Conservation (phyloP, 1,284 basidiomycete species). For the Heliocybe sulcata region DNA sequence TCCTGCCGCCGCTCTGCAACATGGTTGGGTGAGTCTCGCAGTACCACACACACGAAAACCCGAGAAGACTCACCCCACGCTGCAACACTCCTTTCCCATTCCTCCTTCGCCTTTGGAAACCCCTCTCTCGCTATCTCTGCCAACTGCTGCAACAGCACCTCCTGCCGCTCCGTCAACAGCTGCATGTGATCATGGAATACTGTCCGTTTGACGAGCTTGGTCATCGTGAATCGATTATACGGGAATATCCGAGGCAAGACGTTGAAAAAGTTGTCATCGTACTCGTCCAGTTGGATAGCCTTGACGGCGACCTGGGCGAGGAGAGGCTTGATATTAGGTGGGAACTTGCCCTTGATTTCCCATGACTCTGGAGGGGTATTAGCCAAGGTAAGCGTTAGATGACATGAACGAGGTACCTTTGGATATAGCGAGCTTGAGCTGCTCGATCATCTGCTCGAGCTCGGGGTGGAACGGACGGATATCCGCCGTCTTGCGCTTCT, state of each 20-base stretch:
- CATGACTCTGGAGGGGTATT: conserved; percentile 42
- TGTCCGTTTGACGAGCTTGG: conserved; percentile 77
- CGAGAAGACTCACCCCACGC: conserved; percentile 48
- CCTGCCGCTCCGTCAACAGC: conserved; percentile 56
- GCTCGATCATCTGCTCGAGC: conserved; percentile 55
- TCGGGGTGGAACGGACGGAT: conserved; percentile 60
- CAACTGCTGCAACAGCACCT: conserved; percentile 55
- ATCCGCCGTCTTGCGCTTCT: conserved; percentile 58
- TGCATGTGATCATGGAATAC: conserved; percentile 64
- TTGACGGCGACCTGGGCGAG: conserved; percentile 68
- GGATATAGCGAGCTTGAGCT: conserved; percentile 54
- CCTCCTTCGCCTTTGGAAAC: conserved; percentile 61
- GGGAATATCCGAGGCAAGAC: conserved; percentile 84
- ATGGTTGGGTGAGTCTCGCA: neutral
- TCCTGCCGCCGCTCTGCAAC: conserved; percentile 55
- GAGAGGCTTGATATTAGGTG: conserved; percentile 69
- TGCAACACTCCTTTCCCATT: conserved; percentile 59
- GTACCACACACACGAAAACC: neutral
- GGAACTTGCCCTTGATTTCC: conserved; percentile 84
- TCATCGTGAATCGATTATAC: conserved; percentile 90
- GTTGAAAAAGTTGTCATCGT: conserved; percentile 88
- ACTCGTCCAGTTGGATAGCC: conserved; percentile 81
- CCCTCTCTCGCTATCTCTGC: conserved; percentile 50
- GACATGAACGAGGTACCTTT: conserved; percentile 33
- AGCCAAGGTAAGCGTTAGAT: neutral